Conservation (phyloP, 169 alveolate species). For the Eimeria sp. region DNA sequence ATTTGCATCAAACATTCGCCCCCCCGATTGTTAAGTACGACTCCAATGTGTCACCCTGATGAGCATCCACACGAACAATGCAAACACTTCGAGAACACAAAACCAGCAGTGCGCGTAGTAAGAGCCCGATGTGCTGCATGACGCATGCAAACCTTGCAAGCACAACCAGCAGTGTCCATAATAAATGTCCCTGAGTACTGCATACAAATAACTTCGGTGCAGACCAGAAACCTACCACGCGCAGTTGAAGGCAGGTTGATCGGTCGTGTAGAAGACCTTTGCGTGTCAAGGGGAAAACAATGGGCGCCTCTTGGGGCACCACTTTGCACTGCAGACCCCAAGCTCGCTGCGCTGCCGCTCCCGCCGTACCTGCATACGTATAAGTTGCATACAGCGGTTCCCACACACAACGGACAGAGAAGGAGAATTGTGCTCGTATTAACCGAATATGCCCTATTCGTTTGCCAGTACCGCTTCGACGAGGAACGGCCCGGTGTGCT, state of each 20-base stretch:
- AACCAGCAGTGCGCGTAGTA: neutral
- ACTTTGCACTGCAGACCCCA: slow-evolving; percentile 84
- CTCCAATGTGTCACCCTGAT: slow-evolving; percentile 34
- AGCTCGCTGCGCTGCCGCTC: slow-evolving; percentile 60
- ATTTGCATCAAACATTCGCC: neutral
- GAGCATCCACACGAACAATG: neutral
- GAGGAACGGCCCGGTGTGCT: too few relatives aligned
- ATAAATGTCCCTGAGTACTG: too few relatives aligned
- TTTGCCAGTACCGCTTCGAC: too few relatives aligned
- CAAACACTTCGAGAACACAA: neutral
- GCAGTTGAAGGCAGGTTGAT: slow-evolving; percentile 68
- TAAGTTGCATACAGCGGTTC: neutral
- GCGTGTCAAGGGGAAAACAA: slow-evolving; percentile 83
- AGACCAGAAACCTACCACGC: slow-evolving; percentile 80
- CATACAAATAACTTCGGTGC: neutral
- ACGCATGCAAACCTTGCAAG: neutral
- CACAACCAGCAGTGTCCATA: too few relatives aligned
- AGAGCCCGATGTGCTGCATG: neutral
- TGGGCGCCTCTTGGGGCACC: slow-evolving; percentile 77
- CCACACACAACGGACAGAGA: neutral
- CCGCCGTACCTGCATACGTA: slow-evolving; percentile 43
- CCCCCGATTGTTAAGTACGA: slow-evolving; percentile 28
- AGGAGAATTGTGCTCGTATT: neutral
- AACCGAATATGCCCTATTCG: neutral
- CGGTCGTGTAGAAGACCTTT: slow-evolving; percentile 84